phyloP scores from a whole-genome alignment of 1,139 yeast genomes.

The Hyphopichia burtonii region DNA sequence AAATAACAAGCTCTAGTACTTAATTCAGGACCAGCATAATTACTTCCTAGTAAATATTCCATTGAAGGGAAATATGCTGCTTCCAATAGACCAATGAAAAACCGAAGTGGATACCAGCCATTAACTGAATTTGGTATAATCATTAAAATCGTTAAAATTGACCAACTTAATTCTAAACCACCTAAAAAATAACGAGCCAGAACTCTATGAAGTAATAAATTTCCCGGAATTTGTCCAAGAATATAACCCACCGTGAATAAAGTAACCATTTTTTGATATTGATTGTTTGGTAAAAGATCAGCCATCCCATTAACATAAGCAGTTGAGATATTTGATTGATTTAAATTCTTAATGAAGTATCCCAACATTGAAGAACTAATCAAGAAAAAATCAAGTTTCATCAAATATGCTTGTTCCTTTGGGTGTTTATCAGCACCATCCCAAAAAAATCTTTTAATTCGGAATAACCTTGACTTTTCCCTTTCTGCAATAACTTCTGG shows the following conservation, averaged over 20 bases:
- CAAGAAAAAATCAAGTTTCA: slow-evolving; percentile 46
- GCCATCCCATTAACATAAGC: slow-evolving; percentile 67
- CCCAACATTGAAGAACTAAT: slow-evolving; percentile 46
- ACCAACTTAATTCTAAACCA: slow-evolving; percentile 56
- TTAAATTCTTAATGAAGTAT: slow-evolving; percentile 35
- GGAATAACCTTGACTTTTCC: slow-evolving; percentile 3
- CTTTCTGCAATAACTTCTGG: slow-evolving; percentile 23
- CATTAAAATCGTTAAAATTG: slow-evolving; percentile 51
- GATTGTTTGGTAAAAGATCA: slow-evolving; percentile 54
- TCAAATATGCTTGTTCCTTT: slow-evolving; percentile 37
- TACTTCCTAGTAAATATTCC: slow-evolving; percentile 50
- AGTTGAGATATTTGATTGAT: slow-evolving; percentile 46
- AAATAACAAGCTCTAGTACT: slow-evolving; percentile 50
- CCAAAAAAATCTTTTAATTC: slow-evolving; percentile 38
- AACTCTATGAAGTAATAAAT: slow-evolving; percentile 50
- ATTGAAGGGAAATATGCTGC: slow-evolving; percentile 61
- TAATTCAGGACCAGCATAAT: slow-evolving; percentile 17
- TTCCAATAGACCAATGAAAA: slow-evolving; percentile 58
- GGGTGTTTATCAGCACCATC: slow-evolving; percentile 51
- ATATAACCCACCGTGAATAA: slow-evolving; percentile 61
- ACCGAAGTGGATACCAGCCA: slow-evolving; percentile 56
- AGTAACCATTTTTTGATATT: slow-evolving; percentile 51
- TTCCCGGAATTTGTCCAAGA: slow-evolving; percentile 59
- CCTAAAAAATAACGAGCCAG: slow-evolving; percentile 57
- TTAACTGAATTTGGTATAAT: slow-evolving; percentile 41